Evolutionary conservation across 2,329 filamentous ascomycete species (phyloP), one percentile per base, ranked within the genome.

Genomic region (Pseudogymnoascus sp.): DNA sequence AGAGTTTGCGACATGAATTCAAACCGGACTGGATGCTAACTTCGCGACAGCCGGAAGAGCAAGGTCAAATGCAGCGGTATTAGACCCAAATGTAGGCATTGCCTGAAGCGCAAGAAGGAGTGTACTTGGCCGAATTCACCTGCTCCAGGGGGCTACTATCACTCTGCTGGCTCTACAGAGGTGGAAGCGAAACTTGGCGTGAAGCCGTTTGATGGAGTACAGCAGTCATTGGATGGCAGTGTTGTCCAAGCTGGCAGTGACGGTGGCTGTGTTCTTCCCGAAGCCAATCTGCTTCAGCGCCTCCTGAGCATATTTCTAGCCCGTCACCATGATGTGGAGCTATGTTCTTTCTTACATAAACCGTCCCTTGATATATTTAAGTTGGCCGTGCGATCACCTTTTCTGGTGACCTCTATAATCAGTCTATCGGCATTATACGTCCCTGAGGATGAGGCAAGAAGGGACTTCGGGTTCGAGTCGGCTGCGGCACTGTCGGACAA

Each of bases 261-360:
- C 5, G 15, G 13, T 48, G 25, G 12, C 21, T 13, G 12, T 62
- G 42, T 31, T 6, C 35, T 62, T 31, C 33, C 62, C 6, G 60
- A 42, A 27, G 6, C 42, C 39, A 29, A 13, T 15, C 36, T 51
- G 15, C 60, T 62, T 39, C 60, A 58, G 25, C 62, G 44, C n/a
- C 27, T 62, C 21, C n/a, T 61, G 8, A 13, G 38, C 10, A 63
- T 63, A 1, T 63, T 63, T 33, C 36, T 63, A 21, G 36, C 33
- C 31, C 60, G 62, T 17, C 62, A 63, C n/a, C 62, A 63, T 5
- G 58, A 60, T 42, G 58, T 10, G 8, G 58, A 60, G 35, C 58
- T 60, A n/a, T 60, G 58, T 15, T 63, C 62, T 2, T 63, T 63
- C 35, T 59, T 63, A 9, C 62, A 63, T 13, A 63, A 62, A 6